phyloP scores from a whole-genome alignment of 148 eudicot genomes.

The Oxyria digyna region DNA sequence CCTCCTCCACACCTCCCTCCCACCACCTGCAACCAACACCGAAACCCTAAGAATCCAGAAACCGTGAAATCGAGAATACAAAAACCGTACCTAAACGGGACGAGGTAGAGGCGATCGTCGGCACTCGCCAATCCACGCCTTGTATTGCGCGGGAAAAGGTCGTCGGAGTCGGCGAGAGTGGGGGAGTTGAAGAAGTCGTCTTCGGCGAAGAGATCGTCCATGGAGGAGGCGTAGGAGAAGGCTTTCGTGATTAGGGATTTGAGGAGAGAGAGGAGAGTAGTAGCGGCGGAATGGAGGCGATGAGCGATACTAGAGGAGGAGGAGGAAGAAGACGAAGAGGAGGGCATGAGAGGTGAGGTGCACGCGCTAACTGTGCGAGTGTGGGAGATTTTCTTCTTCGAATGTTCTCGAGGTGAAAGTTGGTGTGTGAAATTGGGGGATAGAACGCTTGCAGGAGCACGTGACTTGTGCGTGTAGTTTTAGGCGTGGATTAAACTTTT shows the following conservation, averaged over 20 bases:
- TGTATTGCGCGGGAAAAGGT: background rate
- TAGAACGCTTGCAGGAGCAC: background rate
- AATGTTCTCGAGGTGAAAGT: background rate
- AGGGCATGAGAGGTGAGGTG: background rate
- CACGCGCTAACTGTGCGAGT: slow-evolving; percentile 3
- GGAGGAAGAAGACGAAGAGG: background rate
- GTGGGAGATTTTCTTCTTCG: background rate
- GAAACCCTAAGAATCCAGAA: background rate
- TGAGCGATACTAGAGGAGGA: background rate
- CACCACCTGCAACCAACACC: slow-evolving; percentile 47
- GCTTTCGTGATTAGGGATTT: slow-evolving; percentile 14
- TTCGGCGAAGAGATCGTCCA: slow-evolving; percentile 22
- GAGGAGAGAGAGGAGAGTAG: slow-evolving; percentile 23
- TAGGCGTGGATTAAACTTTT: too few relatives aligned
- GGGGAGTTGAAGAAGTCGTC: slow-evolving; percentile 13
- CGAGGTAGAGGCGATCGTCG: slow-evolving; percentile 36
- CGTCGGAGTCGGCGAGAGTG: slow-evolving; percentile 9
- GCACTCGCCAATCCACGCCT: slow-evolving; percentile 9
- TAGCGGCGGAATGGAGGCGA: slow-evolving; percentile 18
- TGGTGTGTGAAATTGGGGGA: slow-evolving; percentile 3
- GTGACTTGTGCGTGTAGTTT: too few relatives aligned
- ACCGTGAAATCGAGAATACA: background rate
- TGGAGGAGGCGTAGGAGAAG: slow-evolving; percentile 11
- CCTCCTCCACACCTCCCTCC: slow-evolving; percentile 28
- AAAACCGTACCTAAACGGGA: slow-evolving; percentile 21